A percentile compares a stretch with the other conserved stretches of the same genome.
Conservation (phyloP, 2,329 filamentous ascomycete species). For the Botryotinia narcissicola region DNA sequence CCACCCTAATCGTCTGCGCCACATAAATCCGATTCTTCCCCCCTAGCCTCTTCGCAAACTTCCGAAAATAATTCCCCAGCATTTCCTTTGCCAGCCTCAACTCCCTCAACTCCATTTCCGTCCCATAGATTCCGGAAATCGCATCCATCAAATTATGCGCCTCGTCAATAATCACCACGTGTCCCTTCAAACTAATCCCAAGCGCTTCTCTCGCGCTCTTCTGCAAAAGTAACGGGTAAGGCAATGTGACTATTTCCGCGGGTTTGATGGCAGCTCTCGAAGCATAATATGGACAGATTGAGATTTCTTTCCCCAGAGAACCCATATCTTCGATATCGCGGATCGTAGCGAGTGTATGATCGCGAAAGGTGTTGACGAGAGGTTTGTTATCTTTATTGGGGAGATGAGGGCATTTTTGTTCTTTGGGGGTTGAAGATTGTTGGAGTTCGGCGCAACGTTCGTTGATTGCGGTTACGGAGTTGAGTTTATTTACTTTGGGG, state of each 20-base stretch:
- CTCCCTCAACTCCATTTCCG: constrained; percentile 70
- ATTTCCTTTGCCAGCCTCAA: constrained; percentile 71
- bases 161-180: constrained; percentile 94
- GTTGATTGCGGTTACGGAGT: constrained; percentile 77
- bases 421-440: constrained; percentile 59
- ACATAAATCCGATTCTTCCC: constrained; percentile 90
- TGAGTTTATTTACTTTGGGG: constrained; percentile 69
- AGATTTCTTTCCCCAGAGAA: constrained; percentile 70
- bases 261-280: constrained; percentile 78
- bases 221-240: constrained; percentile 87
- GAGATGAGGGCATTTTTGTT: constrained; percentile 72
- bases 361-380: constrained; percentile 76
- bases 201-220: constrained; percentile 84
- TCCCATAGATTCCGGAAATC: constrained; percentile 81
- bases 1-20: constrained; percentile 77
- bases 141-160: constrained; percentile 98
- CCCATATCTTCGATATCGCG: constrained; percentile 93
- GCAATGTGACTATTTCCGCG: constrained; percentile 86
- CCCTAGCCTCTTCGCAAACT: constrained; percentile 84
- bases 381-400: constrained; percentile 73
- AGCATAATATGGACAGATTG: constrained; percentile 95
- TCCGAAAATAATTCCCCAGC: constrained; percentile 77
- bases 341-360: constrained; percentile 77
- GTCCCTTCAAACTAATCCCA: constrained; percentile 78
- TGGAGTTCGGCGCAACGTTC: constrained; percentile 90